Conservation (phyloP, 2,329 filamentous ascomycete genomes). For the Canariomyces notabilis region DNA sequence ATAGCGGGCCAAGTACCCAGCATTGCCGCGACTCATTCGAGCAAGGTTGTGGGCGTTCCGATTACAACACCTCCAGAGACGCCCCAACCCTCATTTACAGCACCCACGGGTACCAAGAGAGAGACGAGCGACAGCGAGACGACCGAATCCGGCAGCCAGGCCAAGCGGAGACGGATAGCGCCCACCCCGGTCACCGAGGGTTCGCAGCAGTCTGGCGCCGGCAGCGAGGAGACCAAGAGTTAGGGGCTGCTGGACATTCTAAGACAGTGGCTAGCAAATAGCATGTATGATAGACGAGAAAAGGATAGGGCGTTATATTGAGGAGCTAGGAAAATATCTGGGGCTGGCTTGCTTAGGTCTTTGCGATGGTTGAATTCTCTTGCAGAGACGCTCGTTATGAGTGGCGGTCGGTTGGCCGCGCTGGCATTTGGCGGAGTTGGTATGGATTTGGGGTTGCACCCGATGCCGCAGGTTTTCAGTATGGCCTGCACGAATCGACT, state of each 20-base stretch:
- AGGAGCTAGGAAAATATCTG: not conserved
- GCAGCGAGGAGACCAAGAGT: conserved; percentile 6
- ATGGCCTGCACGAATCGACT: not conserved
- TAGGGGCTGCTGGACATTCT: not conserved
- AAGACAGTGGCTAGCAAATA: not conserved
- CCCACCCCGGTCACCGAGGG: conserved; percentile 52
- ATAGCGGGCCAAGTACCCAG: conserved; percentile 72
- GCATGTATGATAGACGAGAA: conserved; percentile 2
- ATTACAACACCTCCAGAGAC: conserved; percentile 90
- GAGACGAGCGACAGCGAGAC: conserved; percentile 53
- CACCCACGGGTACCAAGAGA: conserved; percentile 50
- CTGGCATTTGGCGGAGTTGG: conserved; percentile 3
- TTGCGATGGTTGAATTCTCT: not conserved
- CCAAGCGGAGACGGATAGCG: conserved; percentile 67
- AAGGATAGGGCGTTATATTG: conserved; percentile 5
- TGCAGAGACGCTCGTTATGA: not conserved
- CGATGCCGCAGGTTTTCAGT: not conserved
- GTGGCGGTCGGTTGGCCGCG: not conserved
- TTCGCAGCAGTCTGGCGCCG: not conserved
- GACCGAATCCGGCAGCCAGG: conserved; percentile 44
- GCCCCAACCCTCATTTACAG: conserved; percentile 58
- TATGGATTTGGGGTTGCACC: not conserved
- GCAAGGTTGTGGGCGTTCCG: conserved; percentile 58
- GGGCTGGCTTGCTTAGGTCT: not conserved
- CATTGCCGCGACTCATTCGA: conserved; percentile 68